Evolutionary conservation across 2,329 filamentous ascomycete species (phyloP).

Genomic region (Verticillium alfalfae): DNA sequence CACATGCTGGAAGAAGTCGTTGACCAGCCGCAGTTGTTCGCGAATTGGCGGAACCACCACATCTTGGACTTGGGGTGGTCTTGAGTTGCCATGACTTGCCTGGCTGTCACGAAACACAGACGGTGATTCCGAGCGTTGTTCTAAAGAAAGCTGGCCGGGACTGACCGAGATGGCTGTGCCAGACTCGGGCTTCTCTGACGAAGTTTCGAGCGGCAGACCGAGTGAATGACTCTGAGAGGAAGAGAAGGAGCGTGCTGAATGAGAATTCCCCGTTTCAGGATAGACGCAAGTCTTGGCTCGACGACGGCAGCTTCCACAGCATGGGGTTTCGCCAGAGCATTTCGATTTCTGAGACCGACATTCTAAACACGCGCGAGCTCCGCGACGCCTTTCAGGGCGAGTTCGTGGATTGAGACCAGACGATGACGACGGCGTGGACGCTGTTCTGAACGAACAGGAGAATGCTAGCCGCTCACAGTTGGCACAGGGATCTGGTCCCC

Average conservation of each 20-base stretch:
- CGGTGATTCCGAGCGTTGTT: not conserved
- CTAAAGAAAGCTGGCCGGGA: not conserved
- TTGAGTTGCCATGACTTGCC: not conserved
- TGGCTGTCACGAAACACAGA: not conserved
- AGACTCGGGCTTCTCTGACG: not conserved
- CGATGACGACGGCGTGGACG: not conserved
- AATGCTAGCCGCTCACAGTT: conserved; percentile 1
- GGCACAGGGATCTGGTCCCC: not conserved
- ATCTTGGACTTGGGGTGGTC: not conserved
- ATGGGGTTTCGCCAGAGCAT: conserved; percentile 1
- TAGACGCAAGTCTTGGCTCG: not conserved
- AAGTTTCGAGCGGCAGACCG: not conserved
- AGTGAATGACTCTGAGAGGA: not conserved
- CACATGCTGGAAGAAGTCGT: conserved; percentile 15
- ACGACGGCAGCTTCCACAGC: not conserved
- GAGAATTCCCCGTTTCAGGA: not conserved
- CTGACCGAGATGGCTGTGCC: not conserved
- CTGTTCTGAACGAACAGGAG: not conserved
- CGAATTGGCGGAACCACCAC: conserved; percentile 2
- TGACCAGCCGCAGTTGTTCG: conserved; percentile 12
- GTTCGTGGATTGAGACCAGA: not conserved
- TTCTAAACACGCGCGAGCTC: not conserved
- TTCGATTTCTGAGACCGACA: conserved; percentile 1
- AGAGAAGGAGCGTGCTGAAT: not conserved
- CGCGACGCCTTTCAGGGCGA: conserved; percentile 2